Base-by-base conservation (phyloP, 148 eudicot genomes). In the Linanthus parryae region DNA sequence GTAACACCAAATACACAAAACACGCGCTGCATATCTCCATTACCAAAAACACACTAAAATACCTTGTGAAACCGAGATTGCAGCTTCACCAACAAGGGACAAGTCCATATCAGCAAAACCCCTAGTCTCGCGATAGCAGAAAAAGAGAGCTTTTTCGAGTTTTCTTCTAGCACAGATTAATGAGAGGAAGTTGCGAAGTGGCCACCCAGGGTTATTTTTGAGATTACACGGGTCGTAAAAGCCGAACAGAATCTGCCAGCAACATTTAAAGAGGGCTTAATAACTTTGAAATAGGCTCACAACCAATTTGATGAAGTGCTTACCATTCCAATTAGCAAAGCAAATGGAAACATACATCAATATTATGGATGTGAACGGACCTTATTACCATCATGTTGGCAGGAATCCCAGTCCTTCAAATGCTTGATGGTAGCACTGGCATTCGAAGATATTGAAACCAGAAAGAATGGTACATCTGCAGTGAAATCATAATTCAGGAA, bases 181-280 rank as follows among this genome's bases (percentile, higher is more conserved):
- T 15, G 80, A 81, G 52, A 91, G 73, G 27, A 72, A 77, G 76
- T 91, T 91, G 65, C 94, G 85, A 45, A 91, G 90, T 42, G 95
- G 95, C 95, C 94, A 91, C 20, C 98, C 98, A 37, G 98, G 95
- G 54, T 81, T 69, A 23, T 58, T 73, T 50, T 79, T 77, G 67
- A 68, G 84, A 75, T 91, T 76, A 62, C 94, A 91, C 18, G 98
- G 98, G 52, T 91, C 98, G 66, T 91, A 91, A 65, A 86, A 86
- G 15, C 95, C 98, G 77, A 83, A 91, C 44, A 91, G 62, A 27
- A 74, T 34, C 98, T 91, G 89, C 69, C 53, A 61, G 51, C 14
- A 56, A 55, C 33, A 56, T 29, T 31, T 27, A 56, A 64, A 42
- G 52, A 39, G 27, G 47, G 47, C 59, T 35, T 49, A 28, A 26